Base-by-base conservation (phyloP, 306 rosid genomes). In the Trifolium subterraneum region DNA sequence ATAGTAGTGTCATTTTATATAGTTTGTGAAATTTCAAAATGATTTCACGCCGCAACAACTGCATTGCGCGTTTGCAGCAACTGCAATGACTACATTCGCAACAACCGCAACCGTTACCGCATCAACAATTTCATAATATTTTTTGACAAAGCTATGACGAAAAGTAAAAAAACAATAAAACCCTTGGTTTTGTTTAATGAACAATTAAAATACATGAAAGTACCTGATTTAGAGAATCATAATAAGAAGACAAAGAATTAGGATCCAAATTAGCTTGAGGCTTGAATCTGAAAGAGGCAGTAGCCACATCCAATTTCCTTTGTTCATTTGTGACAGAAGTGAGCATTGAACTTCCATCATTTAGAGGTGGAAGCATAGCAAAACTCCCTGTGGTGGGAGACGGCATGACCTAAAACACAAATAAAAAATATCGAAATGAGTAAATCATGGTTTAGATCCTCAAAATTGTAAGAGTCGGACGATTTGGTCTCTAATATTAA, bases 301-400 rank as follows among this genome's bases (percentile, higher is more conserved):
- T 72, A 45, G 71, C 38, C 12, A 23, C 35, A 61, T 59, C 58
- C 27, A 35, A 47, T 27, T 42, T 73, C 45, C 74, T 71, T 70
- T 79, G 80, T 55, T 85, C 86, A 36, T 25, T 68, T 58, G 79
- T 50, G 14, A 58, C 27, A 0, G 76, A 77, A 80, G 51, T 68
- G 56, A 79, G 54, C 76, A 72, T 25, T 48, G 82, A 72, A 55
- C 77, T 68, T 55, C 79, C 83, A 11, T 72, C 78, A 50, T 8
- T 50, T 22, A 72, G 41, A 78, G 80, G 69, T 76, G 73, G 84
- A 68, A 81, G 55, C 41, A 72, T 78, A 74, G 88, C 68, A 68
- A 93, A 90, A 58, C 83, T 80, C 3, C 97, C 97, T 1, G 97
- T 91, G 59, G 97, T 93, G 39, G 98, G 97, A 41, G 98, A 90